A percentile compares a stretch with the other conserved stretches of the same genome.
phyloP scores from a whole-genome alignment of 495 filamentous ascomycete species.

The Letharia columbiana region DNA sequence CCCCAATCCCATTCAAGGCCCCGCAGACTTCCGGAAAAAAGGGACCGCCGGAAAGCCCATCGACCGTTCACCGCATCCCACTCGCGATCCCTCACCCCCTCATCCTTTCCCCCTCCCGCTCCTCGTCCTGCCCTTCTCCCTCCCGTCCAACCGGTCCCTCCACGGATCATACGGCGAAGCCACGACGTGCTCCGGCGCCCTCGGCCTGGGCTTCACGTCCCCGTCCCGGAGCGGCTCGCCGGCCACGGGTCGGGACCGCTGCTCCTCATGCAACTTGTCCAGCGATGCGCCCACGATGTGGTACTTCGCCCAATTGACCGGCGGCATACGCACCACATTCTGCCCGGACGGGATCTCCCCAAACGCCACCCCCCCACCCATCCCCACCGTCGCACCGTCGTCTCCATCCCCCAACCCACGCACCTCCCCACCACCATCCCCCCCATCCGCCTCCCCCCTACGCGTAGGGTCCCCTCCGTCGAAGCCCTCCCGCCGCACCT shows the following conservation, averaged over 20 bases:
- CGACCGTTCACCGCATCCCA: background rate
- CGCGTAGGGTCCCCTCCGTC: conserved; percentile 29
- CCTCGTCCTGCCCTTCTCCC: background rate
- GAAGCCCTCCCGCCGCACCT: conserved; percentile 29
- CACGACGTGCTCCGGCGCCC: conserved; percentile 48
- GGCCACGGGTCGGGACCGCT: conserved; percentile 52
- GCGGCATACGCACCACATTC: conserved; percentile 72
- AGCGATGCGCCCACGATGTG: conserved; percentile 70
- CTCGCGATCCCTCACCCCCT: background rate
- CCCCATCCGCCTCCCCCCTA: conserved; percentile 30
- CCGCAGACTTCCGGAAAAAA: background rate
- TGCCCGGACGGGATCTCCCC: conserved; percentile 65
- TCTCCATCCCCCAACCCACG: conserved; percentile 22
- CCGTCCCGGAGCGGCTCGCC: conserved; percentile 45
- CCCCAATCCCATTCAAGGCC: background rate
- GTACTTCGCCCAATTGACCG: conserved; percentile 88
- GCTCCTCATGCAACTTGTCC: conserved; percentile 75
- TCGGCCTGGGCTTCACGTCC: conserved; percentile 26
- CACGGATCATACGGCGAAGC: conserved; percentile 69
- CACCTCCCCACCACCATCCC: conserved; percentile 33
- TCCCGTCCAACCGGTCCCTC: conserved; percentile 48
- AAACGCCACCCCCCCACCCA: conserved; percentile 24
- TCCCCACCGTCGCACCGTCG: conserved; percentile 26
- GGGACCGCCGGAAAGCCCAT: too few species aligned
- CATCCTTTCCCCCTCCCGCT: conserved; percentile 32